phyloP scores from a whole-genome alignment of 2,329 filamentous ascomycete species.

The Boeremia exigua region DNA sequence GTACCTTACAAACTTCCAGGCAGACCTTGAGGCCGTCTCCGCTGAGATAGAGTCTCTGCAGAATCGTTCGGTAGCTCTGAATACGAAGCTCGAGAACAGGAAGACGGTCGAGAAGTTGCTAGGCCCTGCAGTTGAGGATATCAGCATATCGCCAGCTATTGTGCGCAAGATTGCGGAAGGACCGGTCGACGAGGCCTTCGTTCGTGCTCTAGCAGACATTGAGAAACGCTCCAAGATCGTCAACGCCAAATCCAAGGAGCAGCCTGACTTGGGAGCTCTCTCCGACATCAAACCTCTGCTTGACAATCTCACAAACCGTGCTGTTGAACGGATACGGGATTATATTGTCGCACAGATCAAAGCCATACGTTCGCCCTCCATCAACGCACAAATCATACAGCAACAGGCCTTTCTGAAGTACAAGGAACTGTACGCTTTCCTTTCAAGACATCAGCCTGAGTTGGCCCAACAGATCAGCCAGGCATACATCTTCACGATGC shows the following conservation, averaged over 20 bases:
- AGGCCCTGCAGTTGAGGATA: slow-evolving; percentile 87
- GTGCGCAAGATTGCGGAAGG: slow-evolving; percentile 88
- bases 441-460: slow-evolving; percentile 80
- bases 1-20: slow-evolving; percentile 90
- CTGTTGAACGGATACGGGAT: slow-evolving; percentile 91
- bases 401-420: slow-evolving; percentile 89
- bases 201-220: slow-evolving; percentile 80
- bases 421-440: slow-evolving; percentile 85
- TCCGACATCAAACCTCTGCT: slow-evolving; percentile 85
- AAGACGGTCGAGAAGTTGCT: slow-evolving; percentile 87
- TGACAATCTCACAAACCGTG: slow-evolving; percentile 83
- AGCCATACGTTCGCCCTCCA: slow-evolving; percentile 88
- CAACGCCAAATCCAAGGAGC: slow-evolving; percentile 68
- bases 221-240: slow-evolving; percentile 78
- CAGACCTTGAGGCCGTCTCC: slow-evolving; percentile 89
- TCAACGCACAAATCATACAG: slow-evolving; percentile 96
- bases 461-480: slow-evolving; percentile 88
- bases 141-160: slow-evolving; percentile 83
- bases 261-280: slow-evolving; percentile 70
- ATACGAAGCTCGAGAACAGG: slow-evolving; percentile 84
- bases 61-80: slow-evolving; percentile 81
- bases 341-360: slow-evolving; percentile 95
- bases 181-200: slow-evolving; percentile 87
- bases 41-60: slow-evolving; percentile 95
- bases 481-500: slow-evolving; percentile 98